Conservation (phyloP, 2,329 filamentous ascomycete genomes). For the Clathrospora elynae region DNA sequence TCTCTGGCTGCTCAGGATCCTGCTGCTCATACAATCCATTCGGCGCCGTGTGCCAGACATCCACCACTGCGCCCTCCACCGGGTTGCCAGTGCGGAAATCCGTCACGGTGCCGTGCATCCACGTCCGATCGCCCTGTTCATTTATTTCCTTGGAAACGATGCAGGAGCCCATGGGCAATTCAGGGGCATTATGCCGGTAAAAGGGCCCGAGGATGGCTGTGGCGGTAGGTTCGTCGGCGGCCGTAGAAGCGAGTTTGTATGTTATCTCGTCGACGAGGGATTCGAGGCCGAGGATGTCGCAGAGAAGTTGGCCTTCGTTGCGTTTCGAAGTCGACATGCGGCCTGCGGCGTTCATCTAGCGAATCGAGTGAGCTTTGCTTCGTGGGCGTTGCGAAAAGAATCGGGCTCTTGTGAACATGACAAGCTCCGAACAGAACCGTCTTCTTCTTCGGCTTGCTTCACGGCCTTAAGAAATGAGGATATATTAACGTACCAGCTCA, state of each 20-base stretch:
- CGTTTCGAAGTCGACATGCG: slow-evolving; percentile 66
- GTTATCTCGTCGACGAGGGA: slow-evolving; percentile 78
- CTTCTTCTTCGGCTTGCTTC: too few relatives aligned
- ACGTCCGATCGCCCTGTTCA: slow-evolving; percentile 59
- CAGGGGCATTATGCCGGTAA: slow-evolving; percentile 75
- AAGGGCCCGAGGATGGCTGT: slow-evolving; percentile 85
- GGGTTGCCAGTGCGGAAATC: slow-evolving; percentile 66
- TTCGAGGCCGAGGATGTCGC: slow-evolving; percentile 64
- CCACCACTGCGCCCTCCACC: slow-evolving; percentile 68
- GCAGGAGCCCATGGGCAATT: slow-evolving; percentile 69
- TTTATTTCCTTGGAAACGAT: slow-evolving; percentile 60
- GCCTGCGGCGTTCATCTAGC: slow-evolving; percentile 64
- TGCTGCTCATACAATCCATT: slow-evolving; percentile 74
- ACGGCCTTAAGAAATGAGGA: too few relatives aligned
- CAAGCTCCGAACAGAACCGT: too few relatives aligned
- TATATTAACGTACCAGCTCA: slow-evolving; percentile 59
- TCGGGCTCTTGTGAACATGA: too few relatives aligned
- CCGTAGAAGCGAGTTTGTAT: slow-evolving; percentile 64
- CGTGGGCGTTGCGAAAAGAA: too few relatives aligned
- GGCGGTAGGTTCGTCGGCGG: slow-evolving; percentile 62
- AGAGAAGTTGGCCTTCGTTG: slow-evolving; percentile 67
- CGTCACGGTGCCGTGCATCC: slow-evolving; percentile 67
- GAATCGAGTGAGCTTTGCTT: slow-evolving; percentile 7
- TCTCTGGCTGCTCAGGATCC: slow-evolving; percentile 70
- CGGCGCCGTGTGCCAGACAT: slow-evolving; percentile 80